Percentiles rank a stretch among this genome's conserved stretches.
These are phyloP conservation scores for Peronospora belbahrii DNA, from an alignment of 352 stramenopile genomes.

Conservation along the genomic window DNA sequence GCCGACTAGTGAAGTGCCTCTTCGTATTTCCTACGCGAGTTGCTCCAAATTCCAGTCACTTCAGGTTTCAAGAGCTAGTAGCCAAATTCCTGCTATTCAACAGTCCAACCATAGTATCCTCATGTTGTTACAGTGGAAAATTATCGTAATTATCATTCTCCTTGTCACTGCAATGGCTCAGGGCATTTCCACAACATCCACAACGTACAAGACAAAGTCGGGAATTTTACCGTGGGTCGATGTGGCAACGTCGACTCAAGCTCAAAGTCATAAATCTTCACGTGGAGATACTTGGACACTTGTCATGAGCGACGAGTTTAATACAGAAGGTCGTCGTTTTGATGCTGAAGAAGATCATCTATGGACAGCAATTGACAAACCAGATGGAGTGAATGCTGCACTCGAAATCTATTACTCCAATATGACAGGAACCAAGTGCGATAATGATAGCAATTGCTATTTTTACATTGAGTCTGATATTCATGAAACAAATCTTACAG, in stretches of 20 bases:
- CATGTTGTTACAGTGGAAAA: conserved; percentile 9
- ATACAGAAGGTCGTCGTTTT: conserved; percentile 68
- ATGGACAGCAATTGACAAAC: conserved; percentile 83
- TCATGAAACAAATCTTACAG: conserved; percentile 35
- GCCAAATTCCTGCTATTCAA: too few relatives aligned
- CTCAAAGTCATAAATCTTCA: conserved; percentile 32
- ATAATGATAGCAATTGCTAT: conserved; percentile 42
- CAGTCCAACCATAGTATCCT: too few relatives aligned
- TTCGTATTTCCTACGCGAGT: conserved; percentile 12
- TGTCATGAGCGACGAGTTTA: conserved; percentile 76
- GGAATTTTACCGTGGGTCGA: conserved; percentile 55
- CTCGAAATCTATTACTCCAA: conserved; percentile 54
- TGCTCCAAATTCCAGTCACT: conserved; percentile 1
- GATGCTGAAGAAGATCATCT: conserved; percentile 71
- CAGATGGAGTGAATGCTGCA: conserved; percentile 61
- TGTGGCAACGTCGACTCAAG: conserved; percentile 33
- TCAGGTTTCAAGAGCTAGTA: background rate
- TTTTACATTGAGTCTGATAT: conserved; percentile 47
- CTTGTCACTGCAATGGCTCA: background rate
- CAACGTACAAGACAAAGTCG: conserved; percentile 38
- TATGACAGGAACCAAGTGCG: conserved; percentile 56
- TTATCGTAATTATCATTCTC: background rate
- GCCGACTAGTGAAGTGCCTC: background rate
- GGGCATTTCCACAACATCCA: conserved; percentile 5
- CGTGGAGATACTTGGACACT: conserved; percentile 51